A percentile compares a stretch with the other conserved stretches of the same genome.
These are phyloP conservation scores for Ambispora gerdemannii DNA, from an alignment of 192 early-diverging fungal genomes.

Conservation along the genomic window DNA sequence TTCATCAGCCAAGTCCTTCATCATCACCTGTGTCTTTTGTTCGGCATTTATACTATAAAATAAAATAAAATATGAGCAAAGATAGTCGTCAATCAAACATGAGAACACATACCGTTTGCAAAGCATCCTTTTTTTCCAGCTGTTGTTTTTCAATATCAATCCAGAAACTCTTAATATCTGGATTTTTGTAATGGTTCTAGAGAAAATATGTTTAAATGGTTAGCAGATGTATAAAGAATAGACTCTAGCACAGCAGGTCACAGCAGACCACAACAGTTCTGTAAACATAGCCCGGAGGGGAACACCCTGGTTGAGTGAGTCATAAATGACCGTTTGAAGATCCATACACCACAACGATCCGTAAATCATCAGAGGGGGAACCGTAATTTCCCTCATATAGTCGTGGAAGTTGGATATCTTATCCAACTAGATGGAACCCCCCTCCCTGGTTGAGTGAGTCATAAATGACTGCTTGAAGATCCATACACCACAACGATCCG, in stretches of 20 bases:
- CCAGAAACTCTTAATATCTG: not conserved
- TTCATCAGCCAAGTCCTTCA: no score
- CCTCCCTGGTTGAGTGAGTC: no score
- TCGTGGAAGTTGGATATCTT: constrained; percentile 17
- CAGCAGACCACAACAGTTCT: constrained; percentile 13
- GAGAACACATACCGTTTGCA: not conserved
- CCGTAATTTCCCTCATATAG: constrained; percentile 8
- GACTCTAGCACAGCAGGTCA: constrained; percentile 3
- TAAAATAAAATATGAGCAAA: constrained; percentile 1
- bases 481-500: constrained; percentile 18
- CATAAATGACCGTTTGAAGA: constrained; percentile 12
- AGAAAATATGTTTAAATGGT: no score
- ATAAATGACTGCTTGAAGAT: constrained; percentile 9
- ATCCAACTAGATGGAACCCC: constrained; percentile 10
- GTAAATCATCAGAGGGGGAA: constrained; percentile 14
- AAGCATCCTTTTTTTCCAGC: constrained; percentile 2
- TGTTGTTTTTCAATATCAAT: constrained; percentile 1
- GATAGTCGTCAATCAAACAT: not conserved
- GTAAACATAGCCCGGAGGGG: constrained; percentile 9
- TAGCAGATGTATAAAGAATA: not conserved
- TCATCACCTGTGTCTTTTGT: constrained; percentile 4
- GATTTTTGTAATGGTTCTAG: no score
- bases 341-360: constrained; percentile 16
- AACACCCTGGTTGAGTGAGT: not conserved
- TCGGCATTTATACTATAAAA: constrained; percentile 3